Percentiles rank a stretch among this genome's conserved stretches.
Evolutionary conservation across 2,329 filamentous ascomycete species (phyloP).

Genomic region (Calcarisporium arbuscula): DNA sequence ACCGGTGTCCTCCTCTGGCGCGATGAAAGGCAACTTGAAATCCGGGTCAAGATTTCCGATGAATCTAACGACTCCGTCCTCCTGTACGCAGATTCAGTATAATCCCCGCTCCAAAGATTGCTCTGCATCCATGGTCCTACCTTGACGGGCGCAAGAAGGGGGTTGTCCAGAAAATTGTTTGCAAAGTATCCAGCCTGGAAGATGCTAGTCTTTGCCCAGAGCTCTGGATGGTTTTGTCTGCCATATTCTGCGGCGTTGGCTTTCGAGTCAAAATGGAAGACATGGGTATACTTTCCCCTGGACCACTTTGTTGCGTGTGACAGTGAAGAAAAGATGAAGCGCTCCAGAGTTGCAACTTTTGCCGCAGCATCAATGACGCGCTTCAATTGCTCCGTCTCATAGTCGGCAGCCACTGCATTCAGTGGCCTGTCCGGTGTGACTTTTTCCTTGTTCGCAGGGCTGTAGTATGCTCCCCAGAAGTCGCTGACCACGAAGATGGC

Average conservation of each 20-base stretch:
- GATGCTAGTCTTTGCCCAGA: too few species aligned
- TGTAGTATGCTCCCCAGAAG: slow-evolving; percentile 15
- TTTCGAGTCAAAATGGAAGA: slow-evolving; percentile 37
- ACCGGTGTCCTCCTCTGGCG: slow-evolving; percentile 18
- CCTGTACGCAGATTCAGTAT: too few species aligned
- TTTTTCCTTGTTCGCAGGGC: slow-evolving; percentile 9
- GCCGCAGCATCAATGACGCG: slow-evolving; percentile 30
- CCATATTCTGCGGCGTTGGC: slow-evolving; percentile 25
- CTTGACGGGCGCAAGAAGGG: too few species aligned
- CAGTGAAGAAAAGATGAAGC: slow-evolving; percentile 31
- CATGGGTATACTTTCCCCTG: slow-evolving; percentile 31
- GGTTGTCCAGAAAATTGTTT: too few species aligned
- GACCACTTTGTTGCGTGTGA: slow-evolving; percentile 28
- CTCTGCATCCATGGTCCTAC: too few species aligned
- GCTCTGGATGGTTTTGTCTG: slow-evolving; percentile 8
- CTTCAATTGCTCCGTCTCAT: slow-evolving; percentile 28
- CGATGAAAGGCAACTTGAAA: slow-evolving; percentile 16
- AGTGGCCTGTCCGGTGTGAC: slow-evolving; percentile 11
- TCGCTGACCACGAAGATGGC: slow-evolving; percentile 23
- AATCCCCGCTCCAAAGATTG: too few species aligned
- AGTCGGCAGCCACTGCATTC: slow-evolving; percentile 13
- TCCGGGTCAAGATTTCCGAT: slow-evolving; percentile 8
- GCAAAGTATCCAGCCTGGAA: too few species aligned
- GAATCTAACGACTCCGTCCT: slow-evolving; percentile 15
- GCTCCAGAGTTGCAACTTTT: slow-evolving; percentile 22